phyloP scores from a whole-genome alignment of 2,329 filamentous ascomycete species.

The Bipolaris zeicola region DNA sequence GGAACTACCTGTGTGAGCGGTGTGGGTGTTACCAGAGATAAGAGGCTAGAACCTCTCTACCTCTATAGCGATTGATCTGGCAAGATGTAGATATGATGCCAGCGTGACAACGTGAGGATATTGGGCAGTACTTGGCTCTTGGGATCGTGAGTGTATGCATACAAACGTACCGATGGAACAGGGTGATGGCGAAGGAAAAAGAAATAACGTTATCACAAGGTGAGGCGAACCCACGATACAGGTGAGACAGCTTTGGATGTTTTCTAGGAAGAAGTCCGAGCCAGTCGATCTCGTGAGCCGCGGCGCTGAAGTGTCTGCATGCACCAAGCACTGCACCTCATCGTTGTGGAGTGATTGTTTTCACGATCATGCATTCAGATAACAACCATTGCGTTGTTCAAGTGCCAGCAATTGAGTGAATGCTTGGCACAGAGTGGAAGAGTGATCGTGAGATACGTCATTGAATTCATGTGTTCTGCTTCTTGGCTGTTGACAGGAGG shows the following conservation, averaged over 20 bases:
- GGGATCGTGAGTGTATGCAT: neutral
- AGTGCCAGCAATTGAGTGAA: slow-evolving; percentile 8
- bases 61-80: neutral
- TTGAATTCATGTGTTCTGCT: neutral
- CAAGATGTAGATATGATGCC: neutral
- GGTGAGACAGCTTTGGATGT: no score
- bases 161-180: neutral
- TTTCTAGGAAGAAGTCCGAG: neutral
- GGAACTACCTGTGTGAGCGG: neutral
- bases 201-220: neutral
- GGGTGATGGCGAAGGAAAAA: neutral
- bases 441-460: neutral
- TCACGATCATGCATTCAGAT: slow-evolving; percentile 3
- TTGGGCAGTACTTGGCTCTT: neutral
- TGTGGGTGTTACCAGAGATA: neutral
- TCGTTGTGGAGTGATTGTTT: neutral
- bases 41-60: neutral
- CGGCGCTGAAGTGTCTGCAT: neutral
- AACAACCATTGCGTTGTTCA: slow-evolving; percentile 25
- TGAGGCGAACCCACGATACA: no score
- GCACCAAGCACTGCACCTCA: neutral
- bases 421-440: neutral
- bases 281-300: neutral
- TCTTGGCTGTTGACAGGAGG: neutral
- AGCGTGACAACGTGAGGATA: neutral